Evolutionary conservation across 1,284 basidiomycete species (phyloP).

Genomic region (Singerocomus inundabilis): DNA sequence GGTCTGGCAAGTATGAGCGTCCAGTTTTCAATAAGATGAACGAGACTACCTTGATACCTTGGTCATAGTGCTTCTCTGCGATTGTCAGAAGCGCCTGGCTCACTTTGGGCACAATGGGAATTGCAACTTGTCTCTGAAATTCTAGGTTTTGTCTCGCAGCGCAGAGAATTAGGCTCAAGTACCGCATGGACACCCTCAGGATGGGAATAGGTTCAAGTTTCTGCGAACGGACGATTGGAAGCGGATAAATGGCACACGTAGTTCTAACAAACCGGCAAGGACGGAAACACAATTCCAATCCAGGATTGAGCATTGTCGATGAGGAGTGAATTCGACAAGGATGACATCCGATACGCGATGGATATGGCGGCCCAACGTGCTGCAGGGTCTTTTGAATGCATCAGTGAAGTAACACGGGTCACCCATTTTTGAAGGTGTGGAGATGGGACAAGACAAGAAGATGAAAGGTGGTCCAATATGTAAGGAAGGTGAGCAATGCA

Average conservation of each 20-base stretch:
- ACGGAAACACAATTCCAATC: constrained; percentile 60
- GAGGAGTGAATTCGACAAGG: constrained; percentile 56
- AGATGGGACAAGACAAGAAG: constrained; percentile 54
- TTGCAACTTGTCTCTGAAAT: constrained; percentile 72
- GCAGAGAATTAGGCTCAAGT: constrained; percentile 59
- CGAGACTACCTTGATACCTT: constrained; percentile 45
- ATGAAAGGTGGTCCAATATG: constrained; percentile 50
- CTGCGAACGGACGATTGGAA: constrained; percentile 38
- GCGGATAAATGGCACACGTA: constrained; percentile 22
- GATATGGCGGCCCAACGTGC: constrained; percentile 75
- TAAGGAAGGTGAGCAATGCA: constrained; percentile 57
- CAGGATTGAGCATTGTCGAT: constrained; percentile 69
- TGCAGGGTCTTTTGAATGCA: constrained; percentile 70
- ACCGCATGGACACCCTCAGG: constrained; percentile 57
- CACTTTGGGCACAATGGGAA: constrained; percentile 71
- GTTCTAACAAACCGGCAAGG: constrained; percentile 58
- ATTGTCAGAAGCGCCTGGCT: constrained; percentile 54
- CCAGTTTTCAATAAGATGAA: neutral
- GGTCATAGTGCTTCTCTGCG: constrained; percentile 49
- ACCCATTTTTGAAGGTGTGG: constrained; percentile 71
- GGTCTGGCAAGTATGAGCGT: constrained; percentile 40
- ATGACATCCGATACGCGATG: constrained; percentile 62
- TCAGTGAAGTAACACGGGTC: constrained; percentile 62
- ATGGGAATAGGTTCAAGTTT: constrained; percentile 63
- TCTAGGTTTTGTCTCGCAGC: constrained; percentile 58